phyloP scores from a whole-genome alignment of 139 green algal species.

The Tetradesmus obliquus region DNA sequence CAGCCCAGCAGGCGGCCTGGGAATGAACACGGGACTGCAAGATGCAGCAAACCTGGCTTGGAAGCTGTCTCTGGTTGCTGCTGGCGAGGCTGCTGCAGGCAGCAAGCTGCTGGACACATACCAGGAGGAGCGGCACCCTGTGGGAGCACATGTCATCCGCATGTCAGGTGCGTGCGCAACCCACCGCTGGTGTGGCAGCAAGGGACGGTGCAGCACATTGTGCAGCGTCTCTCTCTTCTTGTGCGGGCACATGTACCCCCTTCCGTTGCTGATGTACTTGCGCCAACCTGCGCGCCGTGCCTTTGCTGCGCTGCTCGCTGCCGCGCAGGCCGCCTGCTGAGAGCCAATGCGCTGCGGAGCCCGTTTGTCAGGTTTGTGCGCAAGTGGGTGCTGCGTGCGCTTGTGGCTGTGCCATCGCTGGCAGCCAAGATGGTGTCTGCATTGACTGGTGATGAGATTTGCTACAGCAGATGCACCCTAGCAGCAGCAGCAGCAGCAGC shows the following conservation, averaged over 20 bases:
- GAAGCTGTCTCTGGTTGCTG: constrained; percentile 14
- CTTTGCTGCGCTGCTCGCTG: no score
- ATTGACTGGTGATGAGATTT: not conserved
- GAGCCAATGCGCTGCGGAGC: constrained; percentile 12
- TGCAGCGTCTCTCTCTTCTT: no score
- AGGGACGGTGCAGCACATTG: no score
- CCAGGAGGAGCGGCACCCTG: constrained; percentile 16
- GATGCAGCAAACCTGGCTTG: constrained; percentile 27
- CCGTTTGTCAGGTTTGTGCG: not conserved
- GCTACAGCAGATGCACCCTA: no score
- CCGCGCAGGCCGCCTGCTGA: not conserved
- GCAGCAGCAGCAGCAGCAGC: not conserved
- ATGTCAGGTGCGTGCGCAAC: not conserved
- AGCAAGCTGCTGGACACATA: constrained; percentile 18
- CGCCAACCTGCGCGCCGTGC: not conserved
- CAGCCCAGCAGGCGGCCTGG: constrained; percentile 9
- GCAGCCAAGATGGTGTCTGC: not conserved
- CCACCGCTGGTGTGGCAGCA: no score
- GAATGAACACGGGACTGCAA: constrained; percentile 35
- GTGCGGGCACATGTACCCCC: no score
- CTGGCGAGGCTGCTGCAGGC: not conserved
- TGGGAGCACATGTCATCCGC: constrained; percentile 6
- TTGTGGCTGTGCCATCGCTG: not conserved
- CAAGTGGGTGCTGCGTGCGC: not conserved
- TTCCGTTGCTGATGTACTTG: not conserved